Evolutionary conservation across 805 yeast species (phyloP).

Genomic region (Starmerella apis): DNA sequence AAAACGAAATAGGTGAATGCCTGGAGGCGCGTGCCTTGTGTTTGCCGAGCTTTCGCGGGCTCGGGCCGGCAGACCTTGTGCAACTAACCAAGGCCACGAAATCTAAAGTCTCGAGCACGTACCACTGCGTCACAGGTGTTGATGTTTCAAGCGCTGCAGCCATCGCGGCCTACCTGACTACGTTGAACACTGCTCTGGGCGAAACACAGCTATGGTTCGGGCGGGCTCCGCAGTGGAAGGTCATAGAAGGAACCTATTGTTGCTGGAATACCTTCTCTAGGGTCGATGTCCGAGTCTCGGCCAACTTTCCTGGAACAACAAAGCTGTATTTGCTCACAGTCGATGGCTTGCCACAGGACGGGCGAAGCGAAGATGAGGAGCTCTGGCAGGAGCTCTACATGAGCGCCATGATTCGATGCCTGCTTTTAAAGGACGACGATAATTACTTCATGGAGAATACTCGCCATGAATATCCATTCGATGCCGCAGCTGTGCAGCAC

Average conservation of each 20-base stretch:
- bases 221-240: slow-evolving; percentile 37
- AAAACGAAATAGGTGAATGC: slow-evolving; percentile 43
- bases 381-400: slow-evolving; percentile 44
- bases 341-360: slow-evolving; percentile 21
- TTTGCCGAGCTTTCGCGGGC: slow-evolving; percentile 39
- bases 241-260: slow-evolving; percentile 37
- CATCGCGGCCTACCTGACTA: slow-evolving; percentile 47
- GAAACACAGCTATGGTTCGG: slow-evolving; percentile 68
- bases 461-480: slow-evolving; percentile 66
- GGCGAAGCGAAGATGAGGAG: slow-evolving; percentile 31
- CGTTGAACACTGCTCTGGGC: slow-evolving; percentile 37
- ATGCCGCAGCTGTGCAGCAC: slow-evolving; percentile 38
- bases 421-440: slow-evolving; percentile 72
- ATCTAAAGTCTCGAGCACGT: slow-evolving; percentile 42
- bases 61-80: slow-evolving; percentile 69
- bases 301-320: slow-evolving; percentile 43
- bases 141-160: slow-evolving; percentile 45
- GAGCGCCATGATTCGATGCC: slow-evolving; percentile 62
- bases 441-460: slow-evolving; percentile 70
- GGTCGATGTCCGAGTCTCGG: slow-evolving; percentile 62
- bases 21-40: slow-evolving; percentile 40
- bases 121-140: slow-evolving; percentile 45
- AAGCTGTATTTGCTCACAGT: slow-evolving; percentile 32
- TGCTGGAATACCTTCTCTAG: slow-evolving; percentile 62
- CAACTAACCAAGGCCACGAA: slow-evolving; percentile 38